Evolutionary conservation across 768 basidiomycete genomes (phyloP).

Genomic region (Termitomyces sp.): DNA sequence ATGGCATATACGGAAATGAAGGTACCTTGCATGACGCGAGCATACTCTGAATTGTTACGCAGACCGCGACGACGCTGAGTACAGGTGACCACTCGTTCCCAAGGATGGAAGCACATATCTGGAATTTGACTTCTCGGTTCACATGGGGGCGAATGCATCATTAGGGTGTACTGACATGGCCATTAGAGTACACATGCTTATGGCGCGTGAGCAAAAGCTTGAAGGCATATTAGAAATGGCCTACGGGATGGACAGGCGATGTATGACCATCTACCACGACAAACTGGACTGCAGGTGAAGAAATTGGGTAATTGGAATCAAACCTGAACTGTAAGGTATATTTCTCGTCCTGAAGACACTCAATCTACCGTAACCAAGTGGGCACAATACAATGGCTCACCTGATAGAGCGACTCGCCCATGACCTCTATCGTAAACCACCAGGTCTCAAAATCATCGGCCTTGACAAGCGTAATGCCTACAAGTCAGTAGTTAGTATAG

Average conservation of each 20-base stretch:
- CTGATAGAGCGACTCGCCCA: constrained; percentile 78
- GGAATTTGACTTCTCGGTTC: constrained; percentile 4
- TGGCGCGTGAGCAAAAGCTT: constrained; percentile 4
- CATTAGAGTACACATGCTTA: constrained; percentile 84
- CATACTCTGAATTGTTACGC: constrained; percentile 89
- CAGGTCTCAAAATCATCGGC: constrained; percentile 78
- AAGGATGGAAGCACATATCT: constrained; percentile 90
- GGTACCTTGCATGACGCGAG: constrained; percentile 84
- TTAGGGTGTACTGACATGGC: constrained; percentile 50
- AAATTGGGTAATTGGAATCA: constrained; percentile 78
- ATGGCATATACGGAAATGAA: not conserved
- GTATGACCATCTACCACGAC: constrained; percentile 57
- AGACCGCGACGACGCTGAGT: constrained; percentile 75
- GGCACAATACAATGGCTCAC: constrained; percentile 28
- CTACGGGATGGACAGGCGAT: constrained; percentile 76
- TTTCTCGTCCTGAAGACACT: constrained; percentile 52
- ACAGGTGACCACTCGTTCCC: constrained; percentile 90
- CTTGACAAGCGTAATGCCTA: constrained; percentile 68
- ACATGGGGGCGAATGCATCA: not conserved
- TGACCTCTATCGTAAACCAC: constrained; percentile 74
- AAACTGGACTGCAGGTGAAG: constrained; percentile 84
- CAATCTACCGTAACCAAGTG: not conserved
- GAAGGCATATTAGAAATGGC: constrained; percentile 20
- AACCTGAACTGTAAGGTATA: constrained; percentile 82
- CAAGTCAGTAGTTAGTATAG: constrained; percentile 1